Conservation (phyloP, 73 alveolate species). For the Uronychia binucleata region DNA sequence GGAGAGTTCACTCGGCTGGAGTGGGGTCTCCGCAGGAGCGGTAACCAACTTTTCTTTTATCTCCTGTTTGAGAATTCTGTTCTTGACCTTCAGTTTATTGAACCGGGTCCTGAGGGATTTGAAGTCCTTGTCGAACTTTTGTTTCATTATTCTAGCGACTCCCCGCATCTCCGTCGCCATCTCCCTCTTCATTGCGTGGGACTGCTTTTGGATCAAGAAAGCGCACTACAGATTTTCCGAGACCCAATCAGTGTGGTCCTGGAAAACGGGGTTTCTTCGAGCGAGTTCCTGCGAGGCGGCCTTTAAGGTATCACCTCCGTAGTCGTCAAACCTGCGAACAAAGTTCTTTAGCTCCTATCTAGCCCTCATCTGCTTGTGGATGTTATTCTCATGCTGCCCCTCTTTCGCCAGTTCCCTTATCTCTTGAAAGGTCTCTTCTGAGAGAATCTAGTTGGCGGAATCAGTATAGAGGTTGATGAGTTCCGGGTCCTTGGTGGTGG, state of each 20-base stretch:
- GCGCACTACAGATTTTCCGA: not conserved
- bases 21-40: not conserved
- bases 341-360: not conserved
- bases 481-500: not conserved
- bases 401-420: not conserved
- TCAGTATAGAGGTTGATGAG: not conserved
- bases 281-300: not conserved
- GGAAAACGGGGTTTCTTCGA: not conserved
- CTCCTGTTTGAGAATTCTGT: not conserved
- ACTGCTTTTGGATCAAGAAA: not conserved
- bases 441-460: not conserved
- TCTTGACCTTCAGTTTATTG: not conserved
- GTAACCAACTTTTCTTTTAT: not conserved
- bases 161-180: not conserved
- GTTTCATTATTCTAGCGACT: not conserved
- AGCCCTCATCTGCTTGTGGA: not conserved
- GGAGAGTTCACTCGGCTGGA: not conserved
- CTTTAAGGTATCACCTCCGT: not conserved
- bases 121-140: not conserved
- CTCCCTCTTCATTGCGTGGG: not conserved
- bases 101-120: not conserved
- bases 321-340: not conserved
- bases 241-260: not conserved
- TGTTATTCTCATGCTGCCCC: not conserved
- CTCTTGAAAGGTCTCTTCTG: not conserved